A percentile compares a stretch with the other conserved stretches of the same genome.
phyloP scores from a whole-genome alignment of 1,284 basidiomycete species.

The Cronartium quercuum region DNA sequence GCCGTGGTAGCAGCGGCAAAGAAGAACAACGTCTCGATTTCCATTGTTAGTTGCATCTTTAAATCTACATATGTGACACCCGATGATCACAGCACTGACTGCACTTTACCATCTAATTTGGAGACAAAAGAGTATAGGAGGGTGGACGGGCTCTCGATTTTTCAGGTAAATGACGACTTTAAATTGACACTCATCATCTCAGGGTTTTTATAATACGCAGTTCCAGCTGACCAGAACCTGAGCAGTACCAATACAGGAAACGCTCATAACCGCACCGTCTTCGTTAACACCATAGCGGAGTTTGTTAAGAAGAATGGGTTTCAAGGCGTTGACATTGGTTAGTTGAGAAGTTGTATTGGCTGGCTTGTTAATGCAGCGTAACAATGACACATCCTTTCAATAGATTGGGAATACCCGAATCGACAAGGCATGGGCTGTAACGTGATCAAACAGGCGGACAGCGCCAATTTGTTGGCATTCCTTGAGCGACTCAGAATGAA shows the following conservation, averaged over 20 bases:
- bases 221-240: not conserved
- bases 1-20: slow-evolving; percentile 2
- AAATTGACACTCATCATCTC: no score
- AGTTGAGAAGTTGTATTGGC: not conserved
- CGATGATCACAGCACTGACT: no score
- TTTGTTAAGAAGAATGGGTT: slow-evolving; percentile 21
- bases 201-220: not conserved
- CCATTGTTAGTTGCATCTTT: not conserved
- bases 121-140: not conserved
- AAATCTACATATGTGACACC: not conserved
- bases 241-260: slow-evolving; percentile 4
- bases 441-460: not conserved
- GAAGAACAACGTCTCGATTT: not conserved
- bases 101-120: no score
- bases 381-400: not conserved
- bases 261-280: slow-evolving; percentile 13
- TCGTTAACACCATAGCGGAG: slow-evolving; percentile 4
- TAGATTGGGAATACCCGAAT: slow-evolving; percentile 13
- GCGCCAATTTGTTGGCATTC: not conserved
- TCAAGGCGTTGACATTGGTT: not conserved
- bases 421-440: slow-evolving; percentile 1
- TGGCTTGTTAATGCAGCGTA: no score
- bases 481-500: not conserved
- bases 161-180: not conserved
- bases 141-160: not conserved